phyloP scores from a whole-genome alignment of 1,139 yeast genomes.

The Pneumocystis wakefieldiae region DNA sequence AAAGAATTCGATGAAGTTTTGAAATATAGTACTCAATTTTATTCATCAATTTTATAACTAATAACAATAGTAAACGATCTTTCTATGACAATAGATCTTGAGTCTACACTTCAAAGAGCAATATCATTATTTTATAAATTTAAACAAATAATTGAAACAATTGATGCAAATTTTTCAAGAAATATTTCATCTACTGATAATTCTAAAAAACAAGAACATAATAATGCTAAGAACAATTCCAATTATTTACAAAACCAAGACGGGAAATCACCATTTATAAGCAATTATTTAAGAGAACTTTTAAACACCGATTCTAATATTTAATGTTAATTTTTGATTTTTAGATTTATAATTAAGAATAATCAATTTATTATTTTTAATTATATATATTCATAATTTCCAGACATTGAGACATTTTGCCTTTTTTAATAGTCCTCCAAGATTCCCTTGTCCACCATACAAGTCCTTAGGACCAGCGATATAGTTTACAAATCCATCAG shows the following conservation, averaged over 20 bases:
- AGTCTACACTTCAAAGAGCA: slow-evolving; percentile 61
- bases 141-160: slow-evolving; percentile 58
- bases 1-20: slow-evolving; percentile 76
- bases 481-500: slow-evolving; percentile 9
- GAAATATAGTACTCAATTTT: slow-evolving; percentile 34
- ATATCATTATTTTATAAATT: slow-evolving; percentile 71
- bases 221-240: background rate
- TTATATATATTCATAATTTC: slow-evolving; percentile 4
- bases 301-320: background rate
- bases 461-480: slow-evolving; percentile 7
- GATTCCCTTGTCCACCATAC: slow-evolving; percentile 8
- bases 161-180: slow-evolving; percentile 34
- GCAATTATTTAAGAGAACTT: background rate
- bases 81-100: slow-evolving; percentile 56
- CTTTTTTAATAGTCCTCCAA: slow-evolving; percentile 8
- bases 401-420: slow-evolving; percentile 21
- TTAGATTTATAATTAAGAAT: background rate
- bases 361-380: background rate
- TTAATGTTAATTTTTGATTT: background rate
- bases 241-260: background rate
- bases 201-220: background rate
- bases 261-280: background rate
- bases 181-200: slow-evolving; percentile 18
- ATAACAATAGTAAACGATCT: slow-evolving; percentile 53
- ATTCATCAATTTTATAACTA: background rate